Conservation (phyloP, 768 basidiomycete genomes). For the Lactarius quietus region DNA sequence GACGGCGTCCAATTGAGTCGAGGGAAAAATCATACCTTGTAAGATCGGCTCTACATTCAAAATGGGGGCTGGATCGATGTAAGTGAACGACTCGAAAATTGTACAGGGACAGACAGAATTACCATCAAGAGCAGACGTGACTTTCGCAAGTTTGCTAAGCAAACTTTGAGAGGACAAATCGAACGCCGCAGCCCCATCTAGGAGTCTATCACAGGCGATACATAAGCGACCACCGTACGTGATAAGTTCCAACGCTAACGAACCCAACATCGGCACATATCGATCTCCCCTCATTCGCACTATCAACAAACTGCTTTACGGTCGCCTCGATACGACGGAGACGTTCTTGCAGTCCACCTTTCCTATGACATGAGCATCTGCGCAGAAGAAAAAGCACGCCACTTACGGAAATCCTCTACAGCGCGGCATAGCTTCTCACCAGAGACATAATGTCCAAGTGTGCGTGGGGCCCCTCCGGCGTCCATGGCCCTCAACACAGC, state of each 20-base stretch:
- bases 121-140: background rate
- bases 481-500: constrained; percentile 65
- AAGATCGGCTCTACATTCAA: constrained; percentile 49
- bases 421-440: constrained; percentile 75
- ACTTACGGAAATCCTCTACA: constrained; percentile 65
- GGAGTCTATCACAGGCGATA: constrained; percentile 4
- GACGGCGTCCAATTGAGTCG: background rate
- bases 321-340: constrained; percentile 40
- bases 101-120: background rate
- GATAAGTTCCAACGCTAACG: background rate
- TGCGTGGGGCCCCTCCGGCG: constrained; percentile 60
- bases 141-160: constrained; percentile 3
- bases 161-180: constrained; percentile 10
- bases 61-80: constrained; percentile 37
- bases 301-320: constrained; percentile 16
- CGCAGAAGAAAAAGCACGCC: background rate
- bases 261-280: constrained; percentile 2
- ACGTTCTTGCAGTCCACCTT: constrained; percentile 45
- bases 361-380: background rate
- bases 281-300: constrained; percentile 9
- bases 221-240: background rate
- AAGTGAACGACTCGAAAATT: background rate
- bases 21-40: constrained; percentile 41
- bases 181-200: constrained; percentile 12
- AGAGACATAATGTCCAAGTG: constrained; percentile 76